Evolutionary conservation across 75 land plant genomes (phyloP), one percentile per base, ranked within the genome.

Genomic region (Cunninghamia lanceolata): DNA sequence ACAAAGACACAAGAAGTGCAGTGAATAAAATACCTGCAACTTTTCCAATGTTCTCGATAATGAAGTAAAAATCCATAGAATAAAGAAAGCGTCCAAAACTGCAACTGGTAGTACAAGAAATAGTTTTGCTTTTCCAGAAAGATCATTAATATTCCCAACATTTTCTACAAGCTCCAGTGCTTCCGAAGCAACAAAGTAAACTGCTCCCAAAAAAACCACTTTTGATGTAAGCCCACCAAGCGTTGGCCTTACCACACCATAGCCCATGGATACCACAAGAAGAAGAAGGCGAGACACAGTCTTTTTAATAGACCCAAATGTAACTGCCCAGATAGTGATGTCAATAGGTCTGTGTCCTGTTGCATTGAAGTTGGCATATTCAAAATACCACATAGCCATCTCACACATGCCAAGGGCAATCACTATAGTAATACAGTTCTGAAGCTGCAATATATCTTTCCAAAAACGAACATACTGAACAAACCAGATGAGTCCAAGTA

Each of bases 361-460:
- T 4, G 91, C 74, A 80, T 91, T 91, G 36, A 91, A 91, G 50
- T 91, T 91, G 13, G 82, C 88, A 80, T 90, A 91, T 34, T 91
- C 92, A 89, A 91, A 91, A 47, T 90, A 91, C 92, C 91, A 91
- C 32, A 89, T 80, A 46, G 91, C 88, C 92, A 90, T 91, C 74
- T 91, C 92, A 75, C 86, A 85, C 92, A 91, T 91, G 63, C 92
- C 92, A 45, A 91, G 84, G 14, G 92, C 92, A 85, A 91, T 90
- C 17, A 91, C 89, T 21, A 86, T 79, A 8, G 92, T 91, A 38
- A 91, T 90, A 43, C 88, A 86, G 53, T 90, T 91, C 39, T 91
- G 92, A 39, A 91, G 89, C 89, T 91, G 92, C 43, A 88, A 82
- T 17, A 86, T 90, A 78, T 91, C 85, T 84, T 83, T 87, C 92